Percentiles rank a stretch among this genome's conserved stretches.
Conservation (phyloP, 73 alveolate genomes). For the Paramecium sexaurelia region DNA sequence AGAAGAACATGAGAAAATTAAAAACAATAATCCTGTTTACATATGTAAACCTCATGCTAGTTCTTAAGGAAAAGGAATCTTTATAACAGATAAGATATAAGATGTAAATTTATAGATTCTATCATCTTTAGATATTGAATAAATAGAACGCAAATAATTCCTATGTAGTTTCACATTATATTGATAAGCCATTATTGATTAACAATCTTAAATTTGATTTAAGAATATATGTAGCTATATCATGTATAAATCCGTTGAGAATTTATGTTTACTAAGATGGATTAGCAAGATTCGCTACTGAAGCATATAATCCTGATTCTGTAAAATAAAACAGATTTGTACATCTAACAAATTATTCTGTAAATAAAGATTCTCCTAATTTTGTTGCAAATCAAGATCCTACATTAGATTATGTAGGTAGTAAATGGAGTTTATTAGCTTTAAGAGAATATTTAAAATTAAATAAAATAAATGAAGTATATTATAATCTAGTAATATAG, state of each 20-base stretch:
- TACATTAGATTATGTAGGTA: conserved; percentile 83
- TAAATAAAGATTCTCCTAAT: conserved; percentile 87
- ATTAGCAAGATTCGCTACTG: conserved; percentile 86
- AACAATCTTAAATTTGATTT: conserved; percentile 88
- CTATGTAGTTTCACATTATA: conserved; percentile 78
- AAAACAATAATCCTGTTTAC: conserved; percentile 50
- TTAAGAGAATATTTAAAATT: conserved; percentile 65
- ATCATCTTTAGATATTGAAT: conserved; percentile 21
- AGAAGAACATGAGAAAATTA: conserved; percentile 64
- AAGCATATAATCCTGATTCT: conserved; percentile 67
- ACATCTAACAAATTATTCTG: conserved; percentile 91
- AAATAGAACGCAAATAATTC: conserved; percentile 66
- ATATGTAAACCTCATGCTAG: conserved; percentile 89
- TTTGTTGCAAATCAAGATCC: conserved; percentile 83
- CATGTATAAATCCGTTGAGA: conserved; percentile 88
- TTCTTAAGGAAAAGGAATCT: conserved; percentile 85
- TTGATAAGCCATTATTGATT: conserved; percentile 87
- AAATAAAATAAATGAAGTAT: conserved; percentile 40
- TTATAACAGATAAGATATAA: conserved; percentile 74
- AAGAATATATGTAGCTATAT: conserved; percentile 89
- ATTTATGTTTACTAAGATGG: conserved; percentile 93
- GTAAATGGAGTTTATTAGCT: conserved; percentile 81
- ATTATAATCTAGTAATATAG: neutral
- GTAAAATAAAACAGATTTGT: conserved; percentile 78
- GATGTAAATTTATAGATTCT: conserved; percentile 20